Evolutionary conservation across 2,329 filamentous ascomycete species (phyloP), one percentile per base, ranked within the genome.

Genomic region (Fusarium continuum): DNA sequence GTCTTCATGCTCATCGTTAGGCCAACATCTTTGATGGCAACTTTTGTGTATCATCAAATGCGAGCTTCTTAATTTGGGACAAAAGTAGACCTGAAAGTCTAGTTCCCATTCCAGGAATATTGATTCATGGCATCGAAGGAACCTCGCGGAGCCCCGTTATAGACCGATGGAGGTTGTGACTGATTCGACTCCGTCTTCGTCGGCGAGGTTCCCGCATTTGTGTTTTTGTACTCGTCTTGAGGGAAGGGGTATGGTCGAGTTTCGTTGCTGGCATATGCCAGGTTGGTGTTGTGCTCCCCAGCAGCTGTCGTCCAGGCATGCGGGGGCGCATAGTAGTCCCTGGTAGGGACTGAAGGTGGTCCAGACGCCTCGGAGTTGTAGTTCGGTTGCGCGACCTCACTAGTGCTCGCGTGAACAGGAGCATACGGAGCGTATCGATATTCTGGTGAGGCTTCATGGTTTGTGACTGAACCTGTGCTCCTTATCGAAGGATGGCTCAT

Each of bases 71-170:
- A 38, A 55, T 45, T 52, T 17, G 31, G 34, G 35, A 44, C 13
- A 40, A 53, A 31, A 29, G n/a, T 26, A 31, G 38, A 49, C 44
- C 43, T 47, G 29, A 22, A 61, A 35, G 51, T 47, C 64, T 73
- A 84, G 52, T 80, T 83, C 46, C 79, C 76, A 63, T 80, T 85
- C 85, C 85, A 87, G 26, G 83, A 84, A 70, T 87, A 87, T 70
- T 85, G 82, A 70, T 79, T 82, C 73, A 85, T 77, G 43, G 75
- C 76, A 50, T 81, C 80, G 55, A 82, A 83, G 13, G 82, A 82
- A 16, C 77, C 78, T 39, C 79, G 73, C 25, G 75, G 65, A 11
- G 72, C 73, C 35, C 74, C 73, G 22, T 70, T 76, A 53, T 83
- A 83, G 20, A 76, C 70, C 17, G 76, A 72, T 4, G 78, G 75